These are phyloP conservation scores for Afroboletus lepidellus DNA, from an alignment of 1,284 basidiomycete genomes.

Conservation along the genomic window DNA sequence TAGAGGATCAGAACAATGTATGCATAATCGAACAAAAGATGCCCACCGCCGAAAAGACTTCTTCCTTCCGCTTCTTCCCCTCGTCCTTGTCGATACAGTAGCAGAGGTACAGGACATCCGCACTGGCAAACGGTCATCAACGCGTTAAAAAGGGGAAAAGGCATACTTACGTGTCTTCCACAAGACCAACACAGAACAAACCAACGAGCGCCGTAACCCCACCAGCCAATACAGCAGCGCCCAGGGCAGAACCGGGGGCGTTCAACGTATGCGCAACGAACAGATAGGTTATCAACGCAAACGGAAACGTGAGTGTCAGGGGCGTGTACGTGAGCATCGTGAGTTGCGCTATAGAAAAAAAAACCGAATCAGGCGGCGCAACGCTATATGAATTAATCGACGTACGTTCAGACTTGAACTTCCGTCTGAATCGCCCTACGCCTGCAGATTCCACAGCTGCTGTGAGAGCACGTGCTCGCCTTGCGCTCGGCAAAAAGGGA, in stretches of 20 bases:
- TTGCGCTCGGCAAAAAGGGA: conserved; percentile 76
- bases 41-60: conserved; percentile 72
- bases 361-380: conserved; percentile 4
- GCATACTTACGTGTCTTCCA: conserved; percentile 68
- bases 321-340: conserved; percentile 80
- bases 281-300: conserved; percentile 80
- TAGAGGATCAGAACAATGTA: conserved; percentile 8
- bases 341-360: conserved; percentile 53
- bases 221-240: conserved; percentile 76
- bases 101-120: conserved; percentile 85
- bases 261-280: conserved; percentile 83
- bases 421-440: conserved; percentile 43
- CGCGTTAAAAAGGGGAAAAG: neutral
- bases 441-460: conserved; percentile 41
- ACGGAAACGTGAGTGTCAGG: conserved; percentile 75
- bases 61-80: conserved; percentile 59
- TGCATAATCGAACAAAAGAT: neutral
- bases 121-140: conserved; percentile 34
- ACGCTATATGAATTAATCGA: conserved; percentile 1
- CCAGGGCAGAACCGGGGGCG: conserved; percentile 76
- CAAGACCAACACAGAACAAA: conserved; percentile 77
- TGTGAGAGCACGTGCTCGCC: conserved; percentile 62
- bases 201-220: conserved; percentile 81
- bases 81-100: conserved; percentile 84
- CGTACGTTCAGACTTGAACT: conserved; percentile 59